Base-by-base conservation (phyloP, 2,329 filamentous ascomycete genomes). In the Cladosporium colombiae region DNA sequence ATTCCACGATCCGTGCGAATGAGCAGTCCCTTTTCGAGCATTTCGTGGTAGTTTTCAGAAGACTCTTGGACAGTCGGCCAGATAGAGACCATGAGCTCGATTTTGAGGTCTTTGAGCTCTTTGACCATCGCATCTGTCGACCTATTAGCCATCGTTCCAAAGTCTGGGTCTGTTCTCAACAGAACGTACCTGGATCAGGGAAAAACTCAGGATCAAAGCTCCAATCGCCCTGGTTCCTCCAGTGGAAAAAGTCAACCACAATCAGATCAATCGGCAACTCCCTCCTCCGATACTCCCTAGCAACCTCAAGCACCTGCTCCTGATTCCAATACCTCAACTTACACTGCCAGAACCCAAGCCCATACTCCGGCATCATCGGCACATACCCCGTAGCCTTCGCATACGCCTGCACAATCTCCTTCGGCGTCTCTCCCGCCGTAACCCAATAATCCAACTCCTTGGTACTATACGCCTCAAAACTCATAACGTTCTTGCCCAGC, bases 231-330 rank as follows among this genome's bases (percentile, higher is more conserved):
- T 90, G 87, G 8, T 80, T 79, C 8, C 84, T 83, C 88, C 88
- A 90, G 72, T 90, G 88, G 73, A 90, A 90, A 73, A 86, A 90
- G 70, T 90, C 88, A 44, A 87, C 78, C 0, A 90, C 88, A n/a
- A 90, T 89, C 2, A 90, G 72, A 71, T 89, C 86, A 21, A 90
- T 79, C 0, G 87, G 87, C 18, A 90, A 73, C 0, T 84, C 72
- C 1, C 86, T 78, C 35, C 77, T 76, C 61, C 81, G 82, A 68
- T 89, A 86, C 71, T 89, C 86, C 5, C 87, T 75, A 0, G 87
- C 88, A 0, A 90, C 82, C 6, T 79, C 74, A 0, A 90, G 78
- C 0, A 89, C 72, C 72, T 90, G 86, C 21, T 89, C 86, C 70
- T 90, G 88, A 0, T 84, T 89, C 74, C 86, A 85, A 69, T 90